These are phyloP conservation scores for Aspergillus tanneri DNA, from an alignment of 2,329 filamentous ascomycete species.

Conservation along the genomic window DNA sequence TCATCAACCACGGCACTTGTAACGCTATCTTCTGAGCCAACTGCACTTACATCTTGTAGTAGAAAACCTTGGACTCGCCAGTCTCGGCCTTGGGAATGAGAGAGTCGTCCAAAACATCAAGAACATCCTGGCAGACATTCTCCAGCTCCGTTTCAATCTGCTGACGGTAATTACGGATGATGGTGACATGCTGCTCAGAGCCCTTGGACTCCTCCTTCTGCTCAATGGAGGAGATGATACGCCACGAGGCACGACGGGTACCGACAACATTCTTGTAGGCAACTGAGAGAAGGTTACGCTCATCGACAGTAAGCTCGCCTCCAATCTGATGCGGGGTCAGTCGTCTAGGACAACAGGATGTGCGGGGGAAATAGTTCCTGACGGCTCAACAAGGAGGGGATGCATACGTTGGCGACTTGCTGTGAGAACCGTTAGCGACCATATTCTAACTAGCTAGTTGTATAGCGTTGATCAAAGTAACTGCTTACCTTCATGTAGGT, in stretches of 20 bases:
- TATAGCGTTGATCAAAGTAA: slow-evolving; percentile 8
- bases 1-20: slow-evolving; percentile 72
- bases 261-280: slow-evolving; percentile 99
- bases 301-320: slow-evolving; percentile 67
- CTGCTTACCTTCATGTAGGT: slow-evolving; percentile 88
- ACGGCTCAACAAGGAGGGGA: slow-evolving; percentile 7
- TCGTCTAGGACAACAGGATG: slow-evolving; percentile 8
- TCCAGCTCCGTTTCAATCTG: slow-evolving; percentile 98
- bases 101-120: slow-evolving; percentile 88
- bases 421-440: slow-evolving; percentile 38
- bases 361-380: slow-evolving; percentile 5
- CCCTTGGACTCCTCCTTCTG: slow-evolving; percentile 99
- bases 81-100: slow-evolving; percentile 94
- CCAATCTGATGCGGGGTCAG: slow-evolving; percentile 52
- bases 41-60: slow-evolving; percentile 95
- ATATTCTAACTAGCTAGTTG: neutral
- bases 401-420: slow-evolving; percentile 88
- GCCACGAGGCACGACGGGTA: slow-evolving; percentile 96
- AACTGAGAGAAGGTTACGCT: slow-evolving; percentile 91
- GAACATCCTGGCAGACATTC: slow-evolving; percentile 96
- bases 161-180: slow-evolving; percentile 95
- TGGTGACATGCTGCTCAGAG: slow-evolving; percentile 87
- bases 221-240: slow-evolving; percentile 99
- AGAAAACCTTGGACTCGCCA: slow-evolving; percentile 99
- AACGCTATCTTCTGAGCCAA: neutral